Base-by-base conservation (phyloP, 306 rosid species). In the Senna tora region DNA sequence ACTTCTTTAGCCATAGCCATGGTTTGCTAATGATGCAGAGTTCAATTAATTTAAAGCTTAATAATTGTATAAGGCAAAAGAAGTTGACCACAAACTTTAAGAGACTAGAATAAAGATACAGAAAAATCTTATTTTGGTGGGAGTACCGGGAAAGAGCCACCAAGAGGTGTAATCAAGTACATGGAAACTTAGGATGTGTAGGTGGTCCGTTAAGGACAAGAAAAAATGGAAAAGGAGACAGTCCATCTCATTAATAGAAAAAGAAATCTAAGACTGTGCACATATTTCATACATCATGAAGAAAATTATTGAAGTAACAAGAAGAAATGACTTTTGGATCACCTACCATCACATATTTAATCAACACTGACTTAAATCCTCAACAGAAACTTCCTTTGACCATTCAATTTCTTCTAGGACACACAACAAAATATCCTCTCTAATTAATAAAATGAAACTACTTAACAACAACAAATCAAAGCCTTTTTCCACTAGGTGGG, bases 311-410 rank as follows among this genome's bases (percentile, higher is more conserved):
- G 17, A 25, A 65, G 64, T 43, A 65, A 62, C 14, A 46, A 34
- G 8, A 61, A 61, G 19, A 61, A 61, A 32, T 10, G 25, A 17
- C 59, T 46, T 43, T 15, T 34, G 45, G 60, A 22, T 54, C 68
- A 34, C n/a, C 63, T 5, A 62, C 30, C 38, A 25, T 1, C 3
- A n/a, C 71, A 52, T 50, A 38, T 39, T 52, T 52, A 19, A 54
- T 53, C 22, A 42, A 74, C 39, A 13, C 25, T 16, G 22, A 43
- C 65, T 39, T 41, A 71, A 28, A 74, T 65, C 72, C 38, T 65
- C 20, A 4, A 15, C n/a, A 28, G 57, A 36, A 63, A 73, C n/a
- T 51, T 73, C 41, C 49, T 14, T 53, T 22, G 57, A 53, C 41
- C 21, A 74, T 53, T 65, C 19, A 43, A 17, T 47, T 33, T 34